A percentile compares a stretch with the other conserved stretches of the same genome.
phyloP scores from a whole-genome alignment of 1,284 basidiomycete genomes.

The Papiliotrema nemorosa region DNA sequence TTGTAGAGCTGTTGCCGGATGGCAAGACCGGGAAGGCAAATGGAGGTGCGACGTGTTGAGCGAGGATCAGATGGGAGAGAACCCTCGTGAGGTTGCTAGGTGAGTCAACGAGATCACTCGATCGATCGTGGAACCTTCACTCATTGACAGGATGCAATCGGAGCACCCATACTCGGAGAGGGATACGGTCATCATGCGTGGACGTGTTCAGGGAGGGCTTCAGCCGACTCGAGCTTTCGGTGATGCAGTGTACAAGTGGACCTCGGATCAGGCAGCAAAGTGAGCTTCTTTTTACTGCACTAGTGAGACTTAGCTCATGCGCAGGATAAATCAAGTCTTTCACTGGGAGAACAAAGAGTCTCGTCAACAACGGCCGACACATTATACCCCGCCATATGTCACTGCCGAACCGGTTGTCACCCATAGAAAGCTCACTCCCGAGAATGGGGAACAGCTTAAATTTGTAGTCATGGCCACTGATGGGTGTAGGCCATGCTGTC shows the following conservation, averaged over 20 bases:
- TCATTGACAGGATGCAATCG: conserved; percentile 63
- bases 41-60: conserved; percentile 75
- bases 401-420: conserved; percentile 86
- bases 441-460: conserved; percentile 52
- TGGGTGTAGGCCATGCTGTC: conserved; percentile 55
- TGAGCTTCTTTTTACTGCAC: conserved; percentile 47
- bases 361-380: conserved; percentile 61
- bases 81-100: conserved; percentile 65
- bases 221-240: conserved; percentile 88
- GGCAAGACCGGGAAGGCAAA: conserved; percentile 58
- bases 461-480: conserved; percentile 90
- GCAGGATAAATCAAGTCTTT: conserved; percentile 56
- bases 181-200: conserved; percentile 74
- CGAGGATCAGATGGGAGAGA: conserved; percentile 93
- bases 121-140: background rate
- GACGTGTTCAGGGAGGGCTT: conserved; percentile 84
- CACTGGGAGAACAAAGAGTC: conserved; percentile 64
- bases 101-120: no score
- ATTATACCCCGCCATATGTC: conserved; percentile 88
- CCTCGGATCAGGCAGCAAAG: conserved; percentile 63
- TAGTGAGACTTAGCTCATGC: background rate
- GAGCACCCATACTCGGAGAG: conserved; percentile 85
- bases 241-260: conserved; percentile 87
- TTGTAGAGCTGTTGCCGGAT: conserved; percentile 90
- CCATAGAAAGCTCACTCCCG: conserved; percentile 57